These are phyloP conservation scores for Umbelopsis sp. DNA, from an alignment of 371 early-diverging fungal species.

Conservation along the genomic window DNA sequence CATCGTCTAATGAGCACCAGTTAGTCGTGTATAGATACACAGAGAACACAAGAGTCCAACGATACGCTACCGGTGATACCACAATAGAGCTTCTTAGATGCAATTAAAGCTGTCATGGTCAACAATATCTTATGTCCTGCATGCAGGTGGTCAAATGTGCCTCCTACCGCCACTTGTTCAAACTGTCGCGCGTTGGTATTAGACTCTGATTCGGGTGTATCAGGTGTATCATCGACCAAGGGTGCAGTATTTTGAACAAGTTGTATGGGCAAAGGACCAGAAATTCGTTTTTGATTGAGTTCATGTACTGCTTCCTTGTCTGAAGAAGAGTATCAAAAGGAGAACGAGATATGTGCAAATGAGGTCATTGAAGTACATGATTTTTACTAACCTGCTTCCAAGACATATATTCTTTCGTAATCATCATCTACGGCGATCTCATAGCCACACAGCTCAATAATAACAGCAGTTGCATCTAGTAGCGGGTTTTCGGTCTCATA, in stretches of 20 bases:
- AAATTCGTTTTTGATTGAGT: constrained; percentile 1
- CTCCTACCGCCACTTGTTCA: constrained; percentile 82
- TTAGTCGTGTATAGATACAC: too few relatives aligned
- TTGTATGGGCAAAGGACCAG: background rate
- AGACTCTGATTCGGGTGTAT: background rate
- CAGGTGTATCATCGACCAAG: background rate
- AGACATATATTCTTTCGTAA: constrained; percentile 24
- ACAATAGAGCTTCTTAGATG: constrained; percentile 63
- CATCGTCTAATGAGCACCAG: constrained; percentile 47
- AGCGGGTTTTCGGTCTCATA: constrained; percentile 34
- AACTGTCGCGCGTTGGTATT: constrained; percentile 22
- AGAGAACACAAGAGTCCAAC: background rate
- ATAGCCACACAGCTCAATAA: constrained; percentile 41
- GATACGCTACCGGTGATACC: constrained; percentile 72
- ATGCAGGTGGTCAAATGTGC: constrained; percentile 98
- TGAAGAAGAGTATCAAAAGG: constrained; percentile 23
- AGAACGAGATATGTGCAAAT: constrained; percentile 12
- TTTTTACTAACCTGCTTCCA: constrained; percentile 24
- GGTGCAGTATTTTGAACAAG: background rate
- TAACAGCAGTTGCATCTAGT: constrained; percentile 40
- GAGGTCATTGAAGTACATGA: background rate
- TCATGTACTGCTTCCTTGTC: background rate
- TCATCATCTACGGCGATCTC: constrained; percentile 25
- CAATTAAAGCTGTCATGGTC: constrained; percentile 77
- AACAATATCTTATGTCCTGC: constrained; percentile 93